phyloP scores from a whole-genome alignment of 176 grass and related monocot genomes.

The Cymbopogon citratus region DNA sequence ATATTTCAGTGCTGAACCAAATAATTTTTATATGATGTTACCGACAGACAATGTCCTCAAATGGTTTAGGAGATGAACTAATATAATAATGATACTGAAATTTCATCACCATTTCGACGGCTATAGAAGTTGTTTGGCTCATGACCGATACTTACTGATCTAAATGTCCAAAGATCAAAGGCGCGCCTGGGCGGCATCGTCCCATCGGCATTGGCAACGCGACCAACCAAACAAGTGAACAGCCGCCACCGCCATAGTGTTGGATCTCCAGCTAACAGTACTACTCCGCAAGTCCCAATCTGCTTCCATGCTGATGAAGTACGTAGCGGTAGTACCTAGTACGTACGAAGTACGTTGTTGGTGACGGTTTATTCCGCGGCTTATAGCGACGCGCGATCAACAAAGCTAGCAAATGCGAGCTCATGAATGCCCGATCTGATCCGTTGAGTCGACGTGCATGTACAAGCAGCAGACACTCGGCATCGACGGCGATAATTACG shows the following conservation, averaged over 20 bases:
- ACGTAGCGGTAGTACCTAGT: too few species aligned
- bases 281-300: neutral
- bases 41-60: too few species aligned
- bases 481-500: neutral
- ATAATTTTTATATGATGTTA: too few species aligned
- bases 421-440: constrained; percentile 3
- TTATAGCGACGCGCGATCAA: neutral
- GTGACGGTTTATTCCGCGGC: neutral
- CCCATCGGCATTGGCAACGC: too few species aligned
- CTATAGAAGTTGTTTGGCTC: neutral
- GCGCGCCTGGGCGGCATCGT: too few species aligned
- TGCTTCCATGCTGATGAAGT: neutral
- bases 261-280: neutral
- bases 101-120: neutral
- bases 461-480: neutral
- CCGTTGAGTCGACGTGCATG: neutral
- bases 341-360: neutral
- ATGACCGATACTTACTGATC: neutral
- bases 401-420: neutral
- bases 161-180: neutral
- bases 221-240: neutral
- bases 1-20: too few species aligned
- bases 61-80: too few species aligned
- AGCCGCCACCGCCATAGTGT: neutral
- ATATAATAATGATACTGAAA: neutral